These are phyloP conservation scores for Pezicula rhizophila DNA, from an alignment of 2,329 filamentous ascomycete species.

Conservation along the genomic window DNA sequence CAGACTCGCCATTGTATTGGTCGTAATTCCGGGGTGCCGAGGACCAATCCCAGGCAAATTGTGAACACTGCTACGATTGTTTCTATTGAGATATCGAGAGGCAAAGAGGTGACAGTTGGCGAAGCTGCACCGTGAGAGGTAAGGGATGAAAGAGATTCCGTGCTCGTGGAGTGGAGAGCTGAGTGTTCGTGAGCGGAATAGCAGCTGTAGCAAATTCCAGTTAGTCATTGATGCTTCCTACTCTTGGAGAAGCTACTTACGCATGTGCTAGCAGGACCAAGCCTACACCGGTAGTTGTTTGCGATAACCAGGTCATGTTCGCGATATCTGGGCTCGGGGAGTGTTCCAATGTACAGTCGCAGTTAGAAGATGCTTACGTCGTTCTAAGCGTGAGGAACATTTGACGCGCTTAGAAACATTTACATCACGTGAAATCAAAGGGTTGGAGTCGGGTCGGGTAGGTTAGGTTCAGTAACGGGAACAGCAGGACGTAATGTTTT, in stretches of 20 bases:
- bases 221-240: background rate
- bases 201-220: slow-evolving; percentile 51
- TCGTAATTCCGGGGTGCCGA: slow-evolving; percentile 69
- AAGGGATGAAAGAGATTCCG: slow-evolving; percentile 39
- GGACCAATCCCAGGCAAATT: slow-evolving; percentile 78
- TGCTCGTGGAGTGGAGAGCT: slow-evolving; percentile 56
- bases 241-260: slow-evolving; percentile 46
- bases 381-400: background rate
- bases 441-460: background rate
- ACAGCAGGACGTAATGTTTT: too few relatives aligned
- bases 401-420: background rate
- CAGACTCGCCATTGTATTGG: slow-evolving; percentile 80
- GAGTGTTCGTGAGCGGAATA: slow-evolving; percentile 96
- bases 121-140: slow-evolving; percentile 35
- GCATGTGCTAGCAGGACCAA: slow-evolving; percentile 77
- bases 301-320: slow-evolving; percentile 66
- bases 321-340: background rate
- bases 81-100: slow-evolving; percentile 82
- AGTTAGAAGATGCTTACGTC: background rate
- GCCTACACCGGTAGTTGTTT: slow-evolving; percentile 65
- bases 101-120: slow-evolving; percentile 46
- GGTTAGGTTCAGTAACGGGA: too few relatives aligned
- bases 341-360: background rate
- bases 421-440: background rate
- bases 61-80: slow-evolving; percentile 73